These are phyloP conservation scores for Aspergillus sclerotioniger DNA, from an alignment of 495 filamentous ascomycete genomes.

Conservation along the genomic window DNA sequence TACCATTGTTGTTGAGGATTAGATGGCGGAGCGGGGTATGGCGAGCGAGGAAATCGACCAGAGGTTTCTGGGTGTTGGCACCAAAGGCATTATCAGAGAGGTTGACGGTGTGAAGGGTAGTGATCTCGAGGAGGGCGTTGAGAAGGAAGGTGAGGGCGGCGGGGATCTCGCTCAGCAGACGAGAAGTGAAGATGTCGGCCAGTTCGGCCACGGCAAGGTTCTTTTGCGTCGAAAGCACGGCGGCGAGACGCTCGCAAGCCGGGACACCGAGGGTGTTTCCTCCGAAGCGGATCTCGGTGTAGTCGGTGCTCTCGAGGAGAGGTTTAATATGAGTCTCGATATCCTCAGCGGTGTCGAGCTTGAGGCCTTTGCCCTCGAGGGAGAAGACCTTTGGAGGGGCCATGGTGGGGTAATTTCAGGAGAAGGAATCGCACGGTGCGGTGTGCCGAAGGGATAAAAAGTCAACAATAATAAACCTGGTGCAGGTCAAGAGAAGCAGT, in stretches of 20 bases:
- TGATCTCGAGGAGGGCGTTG: conserved; percentile 77
- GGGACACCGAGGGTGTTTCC: conserved; percentile 92
- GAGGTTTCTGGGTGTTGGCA: conserved; percentile 79
- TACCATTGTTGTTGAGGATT: conserved; percentile 96
- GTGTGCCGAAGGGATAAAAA: background rate
- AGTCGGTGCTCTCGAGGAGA: conserved; percentile 66
- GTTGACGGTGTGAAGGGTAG: conserved; percentile 84
- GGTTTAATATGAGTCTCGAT: conserved; percentile 79
- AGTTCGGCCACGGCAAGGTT: conserved; percentile 81
- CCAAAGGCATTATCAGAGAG: conserved; percentile 98
- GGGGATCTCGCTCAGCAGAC: conserved; percentile 91
- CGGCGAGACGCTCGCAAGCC: conserved; percentile 78
- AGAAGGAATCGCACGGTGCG: conserved; percentile 9
- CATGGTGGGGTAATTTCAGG: conserved; percentile 48
- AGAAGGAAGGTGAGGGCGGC: conserved; percentile 82
- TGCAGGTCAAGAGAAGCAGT: background rate
- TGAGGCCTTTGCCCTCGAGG: conserved; percentile 84
- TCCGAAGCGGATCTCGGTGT: conserved; percentile 78
- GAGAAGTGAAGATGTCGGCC: conserved; percentile 95
- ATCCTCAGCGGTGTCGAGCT: conserved; percentile 83
- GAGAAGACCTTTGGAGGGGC: conserved; percentile 73
- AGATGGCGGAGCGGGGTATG: conserved; percentile 88
- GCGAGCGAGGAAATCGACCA: conserved; percentile 79
- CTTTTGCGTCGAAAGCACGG: conserved; percentile 76
- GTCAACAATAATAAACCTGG: conserved; percentile 1